These are phyloP conservation scores for Eucalyptus pauciflora DNA, from an alignment of 345 rosid species.

Conservation along the genomic window DNA sequence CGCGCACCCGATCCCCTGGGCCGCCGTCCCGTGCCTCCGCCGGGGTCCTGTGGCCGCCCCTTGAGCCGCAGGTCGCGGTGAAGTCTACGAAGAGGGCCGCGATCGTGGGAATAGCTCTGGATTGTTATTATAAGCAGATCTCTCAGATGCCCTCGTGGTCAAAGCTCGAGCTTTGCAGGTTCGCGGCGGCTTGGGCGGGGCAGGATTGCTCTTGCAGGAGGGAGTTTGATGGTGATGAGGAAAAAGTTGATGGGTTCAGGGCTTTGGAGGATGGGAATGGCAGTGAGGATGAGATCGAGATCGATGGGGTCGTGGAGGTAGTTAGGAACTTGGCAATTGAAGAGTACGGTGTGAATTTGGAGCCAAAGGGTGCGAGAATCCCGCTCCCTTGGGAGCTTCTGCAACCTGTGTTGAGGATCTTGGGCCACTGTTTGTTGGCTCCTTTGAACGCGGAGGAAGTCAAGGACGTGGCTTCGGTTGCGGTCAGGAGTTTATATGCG, in stretches of 20 bases:
- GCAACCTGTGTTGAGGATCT: constrained; percentile 65
- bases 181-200: constrained; percentile 75
- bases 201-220: constrained; percentile 62
- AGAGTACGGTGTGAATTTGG: constrained; percentile 11
- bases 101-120: constrained; percentile 26
- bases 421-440: constrained; percentile 83
- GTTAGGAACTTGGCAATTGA: constrained; percentile 21
- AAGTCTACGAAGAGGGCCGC: constrained; percentile 16
- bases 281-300: constrained; percentile 10
- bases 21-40: constrained; percentile 27
- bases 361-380: constrained; percentile 48
- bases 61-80: constrained; percentile 4
- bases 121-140: constrained; percentile 72
- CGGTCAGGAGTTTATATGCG: constrained; percentile 69
- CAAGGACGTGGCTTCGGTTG: constrained; percentile 64
- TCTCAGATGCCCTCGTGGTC: constrained; percentile 89
- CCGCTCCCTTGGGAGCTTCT: constrained; percentile 93
- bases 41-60: constrained; percentile 2
- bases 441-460: constrained; percentile 70
- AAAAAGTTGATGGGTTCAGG: not conserved
- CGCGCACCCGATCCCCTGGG: constrained; percentile 23
- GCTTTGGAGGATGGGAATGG: constrained; percentile 6
- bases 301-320: constrained; percentile 18
- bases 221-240: constrained; percentile 23
- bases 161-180: constrained; percentile 65